Conservation (phyloP, 1,284 basidiomycete genomes). For the Schizophyllum commune region DNA sequence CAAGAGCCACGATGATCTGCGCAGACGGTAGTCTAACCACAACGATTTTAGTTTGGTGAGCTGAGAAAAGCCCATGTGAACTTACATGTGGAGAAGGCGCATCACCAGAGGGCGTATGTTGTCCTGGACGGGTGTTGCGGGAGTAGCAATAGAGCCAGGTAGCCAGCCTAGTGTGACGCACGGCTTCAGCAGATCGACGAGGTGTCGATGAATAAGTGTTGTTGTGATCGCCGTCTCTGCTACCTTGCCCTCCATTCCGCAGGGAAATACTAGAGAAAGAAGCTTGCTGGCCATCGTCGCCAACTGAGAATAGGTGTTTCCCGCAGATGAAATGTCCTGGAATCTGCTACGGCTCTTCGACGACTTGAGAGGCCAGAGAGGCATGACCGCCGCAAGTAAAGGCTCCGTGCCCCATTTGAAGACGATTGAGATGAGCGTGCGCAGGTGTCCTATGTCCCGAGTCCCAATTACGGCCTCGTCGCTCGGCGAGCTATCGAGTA, state of each 20-base stretch:
- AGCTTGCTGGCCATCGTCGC: conserved; percentile 34
- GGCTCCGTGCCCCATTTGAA: conserved; percentile 66
- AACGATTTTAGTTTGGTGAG: conserved; percentile 6
- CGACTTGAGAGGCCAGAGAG: conserved; percentile 33
- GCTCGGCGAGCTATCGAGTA: neutral
- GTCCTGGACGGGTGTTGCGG: conserved; percentile 22
- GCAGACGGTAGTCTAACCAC: conserved; percentile 48
- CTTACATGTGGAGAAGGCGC: conserved; percentile 54
- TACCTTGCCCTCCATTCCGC: conserved; percentile 33
- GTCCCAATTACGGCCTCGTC: conserved; percentile 44
- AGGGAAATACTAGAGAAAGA: conserved; percentile 43
- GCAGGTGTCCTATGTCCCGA: conserved; percentile 53
- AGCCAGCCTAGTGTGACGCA: conserved; percentile 64
- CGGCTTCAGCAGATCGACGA: conserved; percentile 48
- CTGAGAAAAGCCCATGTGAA: conserved; percentile 7
- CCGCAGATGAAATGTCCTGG: conserved; percentile 15
- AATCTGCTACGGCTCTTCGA: conserved; percentile 8
- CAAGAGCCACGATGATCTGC: conserved; percentile 58
- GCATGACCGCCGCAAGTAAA: conserved; percentile 34
- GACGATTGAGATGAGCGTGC: conserved; percentile 54
- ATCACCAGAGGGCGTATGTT: conserved; percentile 39
- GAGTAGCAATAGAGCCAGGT: conserved; percentile 40
- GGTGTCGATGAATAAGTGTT: conserved; percentile 48
- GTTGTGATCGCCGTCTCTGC: conserved; percentile 55
- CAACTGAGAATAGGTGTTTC: conserved; percentile 34